Evolutionary conservation across 352 stramenopile species (phyloP), one percentile per base, ranked within the genome.

Genomic region (Thraustochytrium sp.): DNA sequence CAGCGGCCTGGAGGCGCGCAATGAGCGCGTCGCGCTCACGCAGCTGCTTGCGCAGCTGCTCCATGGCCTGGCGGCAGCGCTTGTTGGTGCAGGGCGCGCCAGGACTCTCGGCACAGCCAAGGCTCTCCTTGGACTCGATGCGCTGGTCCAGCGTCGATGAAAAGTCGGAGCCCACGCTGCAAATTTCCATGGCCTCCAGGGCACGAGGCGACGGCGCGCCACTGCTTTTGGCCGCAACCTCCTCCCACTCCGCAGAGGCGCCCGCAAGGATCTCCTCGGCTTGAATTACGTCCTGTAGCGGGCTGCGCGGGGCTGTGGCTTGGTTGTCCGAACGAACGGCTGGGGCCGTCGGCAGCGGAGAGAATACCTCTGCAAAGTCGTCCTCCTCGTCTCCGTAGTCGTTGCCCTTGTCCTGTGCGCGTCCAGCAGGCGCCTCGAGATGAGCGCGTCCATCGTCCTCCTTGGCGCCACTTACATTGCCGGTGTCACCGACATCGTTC

Each of bases 81-180:
- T 72, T 72, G 40, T 46, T 72, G 26, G 18, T 29, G 36, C 59
- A 72, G 21, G 18, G 59, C 59, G 18, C 34, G 26, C 16, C 21
- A 29, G 59, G 59, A 46, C 59, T 72, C 0, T 72, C 59, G 2
- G 46, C 8, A 2, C 36, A 11, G 26, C 59, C 26, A 16, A 1
- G 5, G 36, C 59, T 48, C 9, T 1, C 8, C 40, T 72, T 72
- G 9, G 59, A 72, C 59, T 72, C 59, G 26, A 72, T 49, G 23
- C 59, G 59, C 59, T 72, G 13, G 26, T 72, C 59, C 51, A 34
- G 51, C 51, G 31, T 34, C 31, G 59, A 26, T 5, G 59, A 72
- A 31, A 72, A 75, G 16, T 54, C 62, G n/a, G 62, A 75, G 18
- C 62, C 62, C 18, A 75, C 31, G 44, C 62, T 75, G 62, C 62